phyloP scores from a whole-genome alignment of 495 filamentous ascomycete species.

The Stereocaulon alpinum region DNA sequence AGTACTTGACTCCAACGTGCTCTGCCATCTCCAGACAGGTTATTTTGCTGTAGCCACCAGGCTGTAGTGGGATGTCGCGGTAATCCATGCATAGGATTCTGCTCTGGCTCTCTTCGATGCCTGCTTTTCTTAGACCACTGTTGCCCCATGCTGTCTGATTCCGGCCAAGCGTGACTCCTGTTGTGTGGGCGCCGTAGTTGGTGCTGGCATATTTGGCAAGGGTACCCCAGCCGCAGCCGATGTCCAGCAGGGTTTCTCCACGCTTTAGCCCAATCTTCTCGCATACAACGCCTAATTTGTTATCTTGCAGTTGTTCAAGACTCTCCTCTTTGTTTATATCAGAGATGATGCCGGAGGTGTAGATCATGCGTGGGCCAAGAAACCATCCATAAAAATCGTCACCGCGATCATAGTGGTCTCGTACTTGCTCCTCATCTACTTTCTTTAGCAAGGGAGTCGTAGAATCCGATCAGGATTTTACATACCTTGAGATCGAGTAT shows the following conservation, averaged over 20 bases:
- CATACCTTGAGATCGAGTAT: conserved; percentile 57
- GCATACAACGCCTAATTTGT: conserved; percentile 61
- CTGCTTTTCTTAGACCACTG: conserved; percentile 48
- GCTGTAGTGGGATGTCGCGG: conserved; percentile 52
- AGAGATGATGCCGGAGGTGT: conserved; percentile 59
- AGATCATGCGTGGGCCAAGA: conserved; percentile 63
- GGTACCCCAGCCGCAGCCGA: conserved; percentile 65
- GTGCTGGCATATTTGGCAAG: conserved; percentile 55
- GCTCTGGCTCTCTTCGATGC: conserved; percentile 51
- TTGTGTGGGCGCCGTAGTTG: conserved; percentile 53
- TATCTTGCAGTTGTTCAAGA: conserved; percentile 60
- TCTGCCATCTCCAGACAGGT: conserved; percentile 73
- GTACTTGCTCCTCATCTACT: conserved; percentile 67
- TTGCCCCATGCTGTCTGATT: conserved; percentile 69
- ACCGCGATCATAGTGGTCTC: conserved; percentile 65
- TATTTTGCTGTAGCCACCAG: conserved; percentile 56
- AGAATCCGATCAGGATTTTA: background rate
- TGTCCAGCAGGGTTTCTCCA: conserved; percentile 55
- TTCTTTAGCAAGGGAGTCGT: conserved; percentile 4
- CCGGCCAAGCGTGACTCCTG: conserved; percentile 57
- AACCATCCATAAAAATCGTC: conserved; percentile 72
- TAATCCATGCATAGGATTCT: conserved; percentile 60
- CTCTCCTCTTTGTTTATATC: conserved; percentile 56
- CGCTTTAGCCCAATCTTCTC: conserved; percentile 56
- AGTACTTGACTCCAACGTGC: conserved; percentile 59